Evolutionary conservation across 192 early-diverging fungal genomes (phyloP), one percentile per base, ranked within the genome.

Genomic region (Rhizophagus prolifer): DNA sequence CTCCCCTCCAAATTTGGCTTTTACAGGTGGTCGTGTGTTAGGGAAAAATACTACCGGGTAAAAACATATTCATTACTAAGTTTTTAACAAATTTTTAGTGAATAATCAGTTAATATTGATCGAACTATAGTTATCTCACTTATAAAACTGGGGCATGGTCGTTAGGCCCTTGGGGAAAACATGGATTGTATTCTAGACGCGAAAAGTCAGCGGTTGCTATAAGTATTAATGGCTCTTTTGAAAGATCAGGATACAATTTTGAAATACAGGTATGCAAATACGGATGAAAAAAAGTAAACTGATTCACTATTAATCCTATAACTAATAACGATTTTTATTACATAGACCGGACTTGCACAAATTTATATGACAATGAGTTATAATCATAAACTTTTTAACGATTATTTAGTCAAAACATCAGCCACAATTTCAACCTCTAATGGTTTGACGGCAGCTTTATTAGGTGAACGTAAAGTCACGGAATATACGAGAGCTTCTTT

Each of bases 121-220:
- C 12, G 9, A 28, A 62, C n/a, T 93, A 91, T 10, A 95, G 91
- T 4, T 91, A 87, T 67, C 79, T 98, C 69, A 92, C 91, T 7
- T 93, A 90, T 61, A 88, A 88, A 68, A 92, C 95, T 4, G 95
- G 95, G 38, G 85, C 90, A 44, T 95, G 88, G 86, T 75, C 81
- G 7, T 80, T 95, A 47, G 88, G 88, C 10, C 79, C 80, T 5
- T 94, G 92, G 91, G 91, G 93, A 7, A 34, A 54, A 36, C 76
- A 77, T 70, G 81, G 81, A 21, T 76, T 78, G 73, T 78, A 75
- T 19, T 64, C 67, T 21, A 78, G 83, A 4, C 77, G 83, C 3
- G 81, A 85, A 23, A 85, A 82, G 58, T 90, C 88, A 21, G 84
- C 87, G 5, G 63, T 88, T n/a, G 80, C 86, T 4, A 70, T 90